Conservation (phyloP, 305 asterid genomes). For the Fraxinus platypoda region DNA sequence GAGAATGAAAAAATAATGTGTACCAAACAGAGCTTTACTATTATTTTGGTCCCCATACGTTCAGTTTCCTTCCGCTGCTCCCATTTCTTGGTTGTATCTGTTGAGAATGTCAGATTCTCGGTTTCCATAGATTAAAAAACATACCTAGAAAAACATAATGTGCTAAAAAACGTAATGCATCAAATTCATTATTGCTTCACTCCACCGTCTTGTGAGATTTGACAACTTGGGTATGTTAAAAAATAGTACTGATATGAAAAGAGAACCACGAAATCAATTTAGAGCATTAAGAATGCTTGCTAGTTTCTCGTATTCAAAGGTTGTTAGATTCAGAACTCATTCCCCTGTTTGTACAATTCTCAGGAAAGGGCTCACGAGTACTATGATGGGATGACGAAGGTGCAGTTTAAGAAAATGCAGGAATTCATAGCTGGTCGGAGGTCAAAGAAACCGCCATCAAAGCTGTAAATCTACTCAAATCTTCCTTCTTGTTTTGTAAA, state of each 20-base stretch:
- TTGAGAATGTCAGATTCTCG: not conserved
- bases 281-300: not conserved
- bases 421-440: slow-evolving; percentile 76
- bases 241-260: not conserved
- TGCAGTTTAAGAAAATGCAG: slow-evolving; percentile 89
- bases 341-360: slow-evolving; percentile 6
- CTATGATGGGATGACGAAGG: slow-evolving; percentile 79
- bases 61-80: not conserved
- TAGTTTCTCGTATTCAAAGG: not conserved
- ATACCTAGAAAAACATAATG: too few relatives aligned
- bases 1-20: too few relatives aligned
- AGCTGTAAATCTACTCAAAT: slow-evolving; percentile 36
- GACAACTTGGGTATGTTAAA: not conserved
- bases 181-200: not conserved
- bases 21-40: too few relatives aligned
- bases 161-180: not conserved
- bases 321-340: not conserved
- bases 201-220: not conserved
- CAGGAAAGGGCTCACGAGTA: slow-evolving; percentile 89
- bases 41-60: not conserved
- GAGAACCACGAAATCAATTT: not conserved
- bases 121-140: not conserved
- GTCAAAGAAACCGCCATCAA: slow-evolving; percentile 63
- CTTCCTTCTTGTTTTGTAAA: not conserved
- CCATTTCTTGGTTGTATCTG: not conserved